Evolutionary conservation across 2,329 filamentous ascomycete genomes (phyloP).

Genomic region (Ambrosiella beaveri): DNA sequence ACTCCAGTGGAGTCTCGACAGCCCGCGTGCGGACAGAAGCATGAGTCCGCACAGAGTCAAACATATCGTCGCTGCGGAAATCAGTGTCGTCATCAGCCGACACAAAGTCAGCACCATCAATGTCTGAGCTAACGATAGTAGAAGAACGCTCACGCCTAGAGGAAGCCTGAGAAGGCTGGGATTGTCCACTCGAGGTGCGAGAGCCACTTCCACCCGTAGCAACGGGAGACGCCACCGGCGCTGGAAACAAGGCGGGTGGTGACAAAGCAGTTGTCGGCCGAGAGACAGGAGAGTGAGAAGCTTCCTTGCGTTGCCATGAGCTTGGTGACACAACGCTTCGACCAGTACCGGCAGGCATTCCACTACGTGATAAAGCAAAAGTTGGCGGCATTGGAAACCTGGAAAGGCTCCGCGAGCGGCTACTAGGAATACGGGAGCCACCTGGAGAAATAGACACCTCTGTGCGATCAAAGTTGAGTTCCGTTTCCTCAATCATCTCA

Average conservation of each 20-base stretch:
- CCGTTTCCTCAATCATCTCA: neutral
- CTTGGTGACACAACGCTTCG: neutral
- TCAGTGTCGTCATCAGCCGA: slow-evolving; percentile 64
- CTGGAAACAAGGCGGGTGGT: slow-evolving; percentile 22
- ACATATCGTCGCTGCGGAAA: slow-evolving; percentile 59
- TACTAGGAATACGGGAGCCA: neutral
- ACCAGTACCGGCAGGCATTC: neutral
- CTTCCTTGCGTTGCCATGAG: neutral
- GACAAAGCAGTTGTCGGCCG: neutral
- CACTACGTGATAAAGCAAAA: slow-evolving; percentile 1
- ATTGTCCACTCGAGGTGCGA: slow-evolving; percentile 7
- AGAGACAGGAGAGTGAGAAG: neutral
- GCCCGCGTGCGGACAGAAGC: slow-evolving; percentile 49
- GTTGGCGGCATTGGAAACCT: slow-evolving; percentile 4
- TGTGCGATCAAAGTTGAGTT: neutral
- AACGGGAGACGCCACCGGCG: slow-evolving; percentile 23
- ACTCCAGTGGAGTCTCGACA: slow-evolving; percentile 55
- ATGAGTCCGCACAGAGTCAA: slow-evolving; percentile 57
- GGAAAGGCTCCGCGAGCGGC: slow-evolving; percentile 15
- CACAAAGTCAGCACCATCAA: slow-evolving; percentile 44
- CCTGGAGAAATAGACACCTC: slow-evolving; percentile 3
- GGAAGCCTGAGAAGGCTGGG: slow-evolving; percentile 10
- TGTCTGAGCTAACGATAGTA: slow-evolving; percentile 52
- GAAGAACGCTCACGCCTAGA: slow-evolving; percentile 26
- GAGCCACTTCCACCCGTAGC: slow-evolving; percentile 18